phyloP scores from a whole-genome alignment of 2,329 filamentous ascomycete species.

The Ceratocystis colombiana region DNA sequence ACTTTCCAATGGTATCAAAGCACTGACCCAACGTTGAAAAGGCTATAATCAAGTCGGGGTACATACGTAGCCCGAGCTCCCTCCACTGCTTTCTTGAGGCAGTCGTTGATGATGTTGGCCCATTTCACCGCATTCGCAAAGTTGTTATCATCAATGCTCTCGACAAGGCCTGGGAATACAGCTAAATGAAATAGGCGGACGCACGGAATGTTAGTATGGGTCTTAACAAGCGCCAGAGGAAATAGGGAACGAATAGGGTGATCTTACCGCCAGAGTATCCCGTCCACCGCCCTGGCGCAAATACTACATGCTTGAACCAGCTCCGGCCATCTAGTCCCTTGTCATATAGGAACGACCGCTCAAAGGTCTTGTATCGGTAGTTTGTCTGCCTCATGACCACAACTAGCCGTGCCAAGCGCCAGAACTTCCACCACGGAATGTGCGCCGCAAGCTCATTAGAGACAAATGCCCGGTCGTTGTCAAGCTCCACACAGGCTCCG shows the following conservation, averaged over 20 bases:
- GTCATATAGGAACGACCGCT: constrained; percentile 67
- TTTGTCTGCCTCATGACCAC: constrained; percentile 59
- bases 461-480: constrained; percentile 37
- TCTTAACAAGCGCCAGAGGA: constrained; percentile 1
- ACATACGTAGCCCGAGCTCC: not conserved
- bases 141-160: constrained; percentile 52
- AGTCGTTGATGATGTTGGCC: constrained; percentile 48
- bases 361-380: constrained; percentile 70
- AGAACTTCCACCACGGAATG: constrained; percentile 71
- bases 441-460: constrained; percentile 39
- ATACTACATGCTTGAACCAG: constrained; percentile 95
- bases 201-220: constrained; percentile 25
- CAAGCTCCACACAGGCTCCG: constrained; percentile 37
- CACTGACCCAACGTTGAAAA: not conserved
- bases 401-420: constrained; percentile 54
- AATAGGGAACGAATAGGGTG: not conserved
- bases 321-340: constrained; percentile 65
- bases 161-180: constrained; percentile 52
- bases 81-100: constrained; percentile 37
- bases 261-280: constrained; percentile 68
- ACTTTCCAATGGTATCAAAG: too few relatives aligned
- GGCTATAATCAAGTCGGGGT: not conserved
- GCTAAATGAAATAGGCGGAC: constrained; percentile 32
- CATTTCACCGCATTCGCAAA: constrained; percentile 49
- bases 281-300: constrained; percentile 83